Evolutionary conservation across 169 alveolate genomes (phyloP), one percentile per base, ranked within the genome.

Genomic region (Plasmodium knowlesi): DNA sequence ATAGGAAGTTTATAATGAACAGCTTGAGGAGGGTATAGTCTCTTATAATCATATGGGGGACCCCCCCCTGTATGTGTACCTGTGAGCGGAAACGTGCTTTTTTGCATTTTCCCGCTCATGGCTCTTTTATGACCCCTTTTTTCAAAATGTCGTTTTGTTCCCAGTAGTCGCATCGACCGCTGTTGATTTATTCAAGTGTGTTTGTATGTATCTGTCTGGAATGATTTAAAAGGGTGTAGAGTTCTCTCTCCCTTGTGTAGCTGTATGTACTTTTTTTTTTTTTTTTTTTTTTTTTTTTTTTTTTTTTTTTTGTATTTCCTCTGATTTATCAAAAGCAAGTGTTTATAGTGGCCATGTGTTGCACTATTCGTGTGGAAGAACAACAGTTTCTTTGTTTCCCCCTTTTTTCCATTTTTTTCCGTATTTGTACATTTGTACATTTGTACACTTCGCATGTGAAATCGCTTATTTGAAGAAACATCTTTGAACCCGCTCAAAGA

Each of bases 1-100:
- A 85, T 74, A 50, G 61, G 67, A 39, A 74, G 8, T 85, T 85
- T 72, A 74, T 85, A 74, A 46, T 85, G 93, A 37, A 50, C 39
- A 73, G 22, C 28, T 84, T 84, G 41, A 84, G 46, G 46, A 34
- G 73, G 73, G 22, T 4, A 16, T 76, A 67, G 76, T 67, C 32
- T 28, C 37, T 28, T 22, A 22, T 32, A 61, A 19, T 6, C 9
- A 5, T n/a, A 8, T 34, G 19, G 37, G 41, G 8, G 76, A 12
- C 22, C 19, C 8, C n/a, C n/a, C n/a, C 22, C 3, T 14, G 61
- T 50, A 76, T 28, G 50, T 46, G 34, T n/a, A 82, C 37, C 32
- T 53, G 54, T 46, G 39, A 53, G 34, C 9, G 39, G 43, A n/a
- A 28, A 81, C 53, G 61, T 50, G 22, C 61, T 3, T 12, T 50